A percentile compares a stretch with the other conserved stretches of the same genome.
Conservation (phyloP, 495 filamentous ascomycete species). For the Xylaria sp. region DNA sequence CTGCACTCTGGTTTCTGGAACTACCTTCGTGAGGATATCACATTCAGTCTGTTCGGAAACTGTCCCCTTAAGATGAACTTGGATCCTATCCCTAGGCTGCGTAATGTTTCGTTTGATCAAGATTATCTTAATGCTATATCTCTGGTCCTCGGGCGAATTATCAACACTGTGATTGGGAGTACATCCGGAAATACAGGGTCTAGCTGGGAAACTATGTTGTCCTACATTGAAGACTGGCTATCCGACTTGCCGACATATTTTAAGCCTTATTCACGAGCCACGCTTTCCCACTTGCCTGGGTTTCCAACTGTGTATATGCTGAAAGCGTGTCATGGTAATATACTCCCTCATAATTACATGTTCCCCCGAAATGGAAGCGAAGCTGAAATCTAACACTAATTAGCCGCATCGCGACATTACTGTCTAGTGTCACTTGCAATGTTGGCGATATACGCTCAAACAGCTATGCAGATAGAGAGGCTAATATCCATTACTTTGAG, state of each 20-base stretch:
- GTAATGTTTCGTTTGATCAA: conserved; percentile 29
- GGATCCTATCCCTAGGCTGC: conserved; percentile 28
- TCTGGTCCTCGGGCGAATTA: conserved; percentile 42
- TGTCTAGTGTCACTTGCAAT: conserved; percentile 41
- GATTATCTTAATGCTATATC: conserved; percentile 43
- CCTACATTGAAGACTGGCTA: conserved; percentile 33
- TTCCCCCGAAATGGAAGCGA: neutral
- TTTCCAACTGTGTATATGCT: conserved; percentile 36
- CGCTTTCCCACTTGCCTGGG: conserved; percentile 23
- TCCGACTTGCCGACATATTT: conserved; percentile 37
- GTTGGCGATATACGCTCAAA: conserved; percentile 31
- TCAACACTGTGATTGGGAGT: conserved; percentile 40
- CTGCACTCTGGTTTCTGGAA: conserved; percentile 48
- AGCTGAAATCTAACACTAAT: neutral
- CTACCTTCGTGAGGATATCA: conserved; percentile 51
- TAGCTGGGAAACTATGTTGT: conserved; percentile 28
- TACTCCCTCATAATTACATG: neutral
- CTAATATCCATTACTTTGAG: conserved; percentile 25
- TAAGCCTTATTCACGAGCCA: conserved; percentile 5
- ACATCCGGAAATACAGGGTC: neutral
- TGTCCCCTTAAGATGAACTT: conserved; percentile 45
- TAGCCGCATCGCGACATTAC: conserved; percentile 43
- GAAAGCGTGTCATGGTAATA: conserved; percentile 42
- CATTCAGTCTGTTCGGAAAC: conserved; percentile 43
- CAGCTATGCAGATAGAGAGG: neutral